Evolutionary conservation across 2,329 filamentous ascomycete species (phyloP).

Genomic region (Neofusicoccum sp.): DNA sequence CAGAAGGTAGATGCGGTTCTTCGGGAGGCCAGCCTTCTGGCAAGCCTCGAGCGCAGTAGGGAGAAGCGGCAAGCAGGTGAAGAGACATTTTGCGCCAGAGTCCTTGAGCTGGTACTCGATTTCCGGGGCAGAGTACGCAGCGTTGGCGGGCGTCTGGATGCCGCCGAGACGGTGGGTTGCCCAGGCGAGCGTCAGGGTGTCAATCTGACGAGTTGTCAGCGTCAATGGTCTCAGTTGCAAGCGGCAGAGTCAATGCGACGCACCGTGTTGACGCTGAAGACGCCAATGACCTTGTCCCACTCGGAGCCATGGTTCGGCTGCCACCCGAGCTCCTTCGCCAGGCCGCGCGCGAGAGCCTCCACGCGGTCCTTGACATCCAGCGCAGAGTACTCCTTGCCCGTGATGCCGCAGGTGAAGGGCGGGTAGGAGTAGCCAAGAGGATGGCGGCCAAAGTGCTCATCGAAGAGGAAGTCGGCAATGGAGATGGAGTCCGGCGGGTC

Average conservation of each 20-base stretch:
- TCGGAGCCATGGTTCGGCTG: slow-evolving; percentile 67
- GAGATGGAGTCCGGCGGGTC: slow-evolving; percentile 72
- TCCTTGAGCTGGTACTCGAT: slow-evolving; percentile 70
- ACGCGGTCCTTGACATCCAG: slow-evolving; percentile 64
- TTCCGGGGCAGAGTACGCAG: slow-evolving; percentile 68
- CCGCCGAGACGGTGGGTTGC: slow-evolving; percentile 74
- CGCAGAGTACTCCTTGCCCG: slow-evolving; percentile 64
- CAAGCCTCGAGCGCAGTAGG: slow-evolving; percentile 64
- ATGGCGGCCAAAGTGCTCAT: slow-evolving; percentile 66
- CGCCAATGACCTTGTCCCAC: slow-evolving; percentile 75
- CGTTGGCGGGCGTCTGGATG: slow-evolving; percentile 71
- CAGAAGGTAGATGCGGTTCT: slow-evolving; percentile 65
- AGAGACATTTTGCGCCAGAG: slow-evolving; percentile 66
- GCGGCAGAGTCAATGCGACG: slow-evolving; percentile 24
- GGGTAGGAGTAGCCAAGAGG: slow-evolving; percentile 62
- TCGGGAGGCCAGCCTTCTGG: slow-evolving; percentile 60
- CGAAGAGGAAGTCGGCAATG: slow-evolving; percentile 73
- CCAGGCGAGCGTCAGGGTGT: slow-evolving; percentile 71
- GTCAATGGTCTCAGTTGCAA: not conserved
- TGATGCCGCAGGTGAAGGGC: slow-evolving; percentile 75
- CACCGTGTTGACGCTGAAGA: slow-evolving; percentile 81
- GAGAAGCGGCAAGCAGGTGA: slow-evolving; percentile 68
- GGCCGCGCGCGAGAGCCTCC: slow-evolving; percentile 64
- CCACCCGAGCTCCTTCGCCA: slow-evolving; percentile 71
- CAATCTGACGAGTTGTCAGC: slow-evolving; percentile 54